Conservation (phyloP, 1,284 basidiomycete genomes). For the Rhodotorula sp. region DNA sequence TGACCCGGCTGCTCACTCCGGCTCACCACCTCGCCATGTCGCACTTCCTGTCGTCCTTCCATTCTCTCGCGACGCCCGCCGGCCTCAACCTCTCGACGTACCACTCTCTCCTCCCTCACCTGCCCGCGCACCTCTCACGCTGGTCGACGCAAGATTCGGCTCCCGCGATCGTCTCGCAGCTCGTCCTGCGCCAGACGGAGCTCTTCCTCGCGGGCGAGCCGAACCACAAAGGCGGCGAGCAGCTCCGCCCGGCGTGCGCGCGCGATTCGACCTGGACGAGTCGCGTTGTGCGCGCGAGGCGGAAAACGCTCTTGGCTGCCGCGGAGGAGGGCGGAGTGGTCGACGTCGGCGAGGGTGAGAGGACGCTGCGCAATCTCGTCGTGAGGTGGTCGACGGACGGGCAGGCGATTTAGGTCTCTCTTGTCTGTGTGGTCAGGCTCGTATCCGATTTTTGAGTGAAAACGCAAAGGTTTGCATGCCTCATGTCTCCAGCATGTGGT, state of each 20-base stretch:
- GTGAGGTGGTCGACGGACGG: slow-evolving; percentile 3
- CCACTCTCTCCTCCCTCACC: slow-evolving; percentile 1
- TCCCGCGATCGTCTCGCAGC: slow-evolving; percentile 44
- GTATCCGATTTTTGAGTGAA: too few relatives aligned
- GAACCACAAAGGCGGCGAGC: background rate
- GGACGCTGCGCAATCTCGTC: background rate
- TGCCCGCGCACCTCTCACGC: background rate
- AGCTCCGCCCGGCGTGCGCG: slow-evolving; percentile 25
- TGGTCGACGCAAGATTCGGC: slow-evolving; percentile 18
- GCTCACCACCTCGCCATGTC: background rate
- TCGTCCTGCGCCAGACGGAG: slow-evolving; percentile 36
- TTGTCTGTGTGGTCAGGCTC: too few relatives aligned
- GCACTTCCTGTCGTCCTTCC: slow-evolving; percentile 1
- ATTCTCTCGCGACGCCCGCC: background rate
- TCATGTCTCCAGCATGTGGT: too few relatives aligned
- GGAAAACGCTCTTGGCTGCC: background rate
- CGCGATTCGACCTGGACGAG: slow-evolving; percentile 43
- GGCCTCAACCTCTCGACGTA: background rate
- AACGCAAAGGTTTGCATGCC: too few relatives aligned
- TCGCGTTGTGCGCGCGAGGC: slow-evolving; percentile 35
- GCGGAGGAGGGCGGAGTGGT: background rate
- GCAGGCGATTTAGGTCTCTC: background rate
- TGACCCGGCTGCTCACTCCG: slow-evolving; percentile 1
- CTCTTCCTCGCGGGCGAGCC: slow-evolving; percentile 42
- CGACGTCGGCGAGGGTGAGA: background rate